These are phyloP conservation scores for Coprinopsis marcescibilis DNA, from an alignment of 768 basidiomycete genomes.

Conservation along the genomic window DNA sequence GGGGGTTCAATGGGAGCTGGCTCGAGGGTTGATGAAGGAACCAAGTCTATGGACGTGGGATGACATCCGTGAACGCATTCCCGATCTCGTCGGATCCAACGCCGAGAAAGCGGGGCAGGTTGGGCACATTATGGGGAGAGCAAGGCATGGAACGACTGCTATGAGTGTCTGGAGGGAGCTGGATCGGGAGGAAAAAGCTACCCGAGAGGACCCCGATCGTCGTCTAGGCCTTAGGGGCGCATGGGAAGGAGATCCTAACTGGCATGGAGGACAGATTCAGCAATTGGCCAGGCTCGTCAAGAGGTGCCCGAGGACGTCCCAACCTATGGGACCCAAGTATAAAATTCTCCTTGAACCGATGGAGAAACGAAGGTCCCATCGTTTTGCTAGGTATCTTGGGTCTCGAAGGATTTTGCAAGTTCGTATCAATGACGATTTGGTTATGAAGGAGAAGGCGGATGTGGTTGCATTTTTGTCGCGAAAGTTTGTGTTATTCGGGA, in stretches of 20 bases:
- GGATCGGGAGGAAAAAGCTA: conserved; percentile 62
- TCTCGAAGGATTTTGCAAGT: conserved; percentile 61
- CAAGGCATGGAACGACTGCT: conserved; percentile 12
- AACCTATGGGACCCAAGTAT: too few relatives aligned
- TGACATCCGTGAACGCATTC: conserved; percentile 25
- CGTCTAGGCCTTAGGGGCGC: conserved; percentile 58
- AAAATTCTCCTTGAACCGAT: conserved; percentile 49
- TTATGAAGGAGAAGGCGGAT: conserved; percentile 26
- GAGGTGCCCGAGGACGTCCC: conserved; percentile 7
- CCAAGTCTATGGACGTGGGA: conserved; percentile 39
- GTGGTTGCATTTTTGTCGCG: conserved; percentile 32
- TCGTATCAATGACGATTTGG: conserved; percentile 36
- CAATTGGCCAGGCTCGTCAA: conserved; percentile 42
- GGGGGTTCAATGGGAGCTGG: conserved; percentile 43
- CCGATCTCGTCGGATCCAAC: conserved; percentile 25
- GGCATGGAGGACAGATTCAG: conserved; percentile 70
- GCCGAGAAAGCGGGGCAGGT: conserved; percentile 28
- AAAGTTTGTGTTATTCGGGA: conserved; percentile 60
- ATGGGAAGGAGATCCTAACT: conserved; percentile 43
- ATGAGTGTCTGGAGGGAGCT: conserved; percentile 40
- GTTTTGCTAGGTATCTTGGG: conserved; percentile 60
- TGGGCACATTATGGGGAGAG: conserved; percentile 22
- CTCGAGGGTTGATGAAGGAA: conserved; percentile 34
- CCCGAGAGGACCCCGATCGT: conserved; percentile 46
- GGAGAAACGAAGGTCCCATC: conserved; percentile 54